Percentiles rank a stretch among this genome's conserved stretches.
These are phyloP conservation scores for Ustilago vetiveriae DNA, from an alignment of 1,284 basidiomycete species.

Conservation along the genomic window DNA sequence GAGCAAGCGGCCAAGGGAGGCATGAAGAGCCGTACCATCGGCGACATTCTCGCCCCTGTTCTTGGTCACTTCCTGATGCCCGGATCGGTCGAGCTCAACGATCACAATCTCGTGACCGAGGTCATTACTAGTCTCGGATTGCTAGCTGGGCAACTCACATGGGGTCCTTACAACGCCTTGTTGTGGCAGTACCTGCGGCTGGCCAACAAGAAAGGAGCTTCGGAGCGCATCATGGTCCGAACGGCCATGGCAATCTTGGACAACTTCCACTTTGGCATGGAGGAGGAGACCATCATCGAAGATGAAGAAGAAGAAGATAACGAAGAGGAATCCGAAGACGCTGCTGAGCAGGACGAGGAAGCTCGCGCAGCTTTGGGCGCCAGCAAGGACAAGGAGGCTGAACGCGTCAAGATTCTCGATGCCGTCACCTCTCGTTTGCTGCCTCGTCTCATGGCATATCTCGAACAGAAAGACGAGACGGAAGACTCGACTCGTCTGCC, in stretches of 20 bases:
- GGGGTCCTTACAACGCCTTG: slow-evolving; percentile 85
- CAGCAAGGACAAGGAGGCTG: slow-evolving; percentile 18
- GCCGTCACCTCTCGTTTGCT: slow-evolving; percentile 73
- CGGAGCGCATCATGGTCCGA: slow-evolving; percentile 85
- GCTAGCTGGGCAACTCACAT: slow-evolving; percentile 69
- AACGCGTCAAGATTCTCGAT: slow-evolving; percentile 73
- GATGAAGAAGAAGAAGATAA: slow-evolving; percentile 66
- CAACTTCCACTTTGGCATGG: slow-evolving; percentile 82
- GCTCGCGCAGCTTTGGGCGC: slow-evolving; percentile 9
- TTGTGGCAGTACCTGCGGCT: slow-evolving; percentile 84
- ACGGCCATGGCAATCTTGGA: slow-evolving; percentile 86
- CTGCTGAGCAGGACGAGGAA: slow-evolving; percentile 37
- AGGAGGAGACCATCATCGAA: slow-evolving; percentile 34
- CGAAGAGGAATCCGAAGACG: slow-evolving; percentile 73
- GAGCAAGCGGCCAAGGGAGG: slow-evolving; percentile 80
- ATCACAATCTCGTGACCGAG: slow-evolving; percentile 91
- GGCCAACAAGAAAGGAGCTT: slow-evolving; percentile 77
- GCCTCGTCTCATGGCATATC: slow-evolving; percentile 62
- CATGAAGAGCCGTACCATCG: slow-evolving; percentile 78
- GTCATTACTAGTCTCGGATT: slow-evolving; percentile 75
- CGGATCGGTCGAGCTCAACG: slow-evolving; percentile 72
- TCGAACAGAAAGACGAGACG: slow-evolving; percentile 77
- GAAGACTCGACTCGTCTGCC: slow-evolving; percentile 78
- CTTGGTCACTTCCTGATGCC: slow-evolving; percentile 80
- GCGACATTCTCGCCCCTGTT: slow-evolving; percentile 87